Evolutionary conservation across 345 rosid species (phyloP).

Genomic region (Salix udensis): DNA sequence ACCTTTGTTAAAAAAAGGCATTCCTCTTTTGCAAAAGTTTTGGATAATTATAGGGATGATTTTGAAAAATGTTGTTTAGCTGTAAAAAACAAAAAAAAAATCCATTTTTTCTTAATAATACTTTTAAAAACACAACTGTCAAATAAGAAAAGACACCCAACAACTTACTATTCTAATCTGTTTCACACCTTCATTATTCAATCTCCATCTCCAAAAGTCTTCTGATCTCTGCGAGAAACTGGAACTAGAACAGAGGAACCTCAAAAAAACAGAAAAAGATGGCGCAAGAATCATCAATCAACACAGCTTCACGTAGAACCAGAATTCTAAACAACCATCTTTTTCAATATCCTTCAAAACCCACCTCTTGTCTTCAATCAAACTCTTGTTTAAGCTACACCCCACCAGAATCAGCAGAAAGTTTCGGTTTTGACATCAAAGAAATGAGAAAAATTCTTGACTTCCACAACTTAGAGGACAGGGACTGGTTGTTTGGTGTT

Average conservation of each 20-base stretch:
- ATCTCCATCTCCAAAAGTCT: neutral
- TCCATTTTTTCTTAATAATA: too few relatives aligned
- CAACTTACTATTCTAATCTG: neutral
- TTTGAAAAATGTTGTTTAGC: neutral
- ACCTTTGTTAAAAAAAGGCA: neutral
- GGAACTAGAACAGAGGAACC: neutral
- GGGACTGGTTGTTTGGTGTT: conserved; percentile 78
- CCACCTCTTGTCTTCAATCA: conserved; percentile 12
- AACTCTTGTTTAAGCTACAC: conserved; percentile 54
- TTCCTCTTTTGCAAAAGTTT: neutral
- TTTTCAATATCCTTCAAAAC: conserved; percentile 18
- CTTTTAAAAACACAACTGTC: too few relatives aligned
- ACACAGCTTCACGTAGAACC: conserved; percentile 52
- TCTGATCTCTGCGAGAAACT: neutral
- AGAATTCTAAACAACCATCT: conserved; percentile 58
- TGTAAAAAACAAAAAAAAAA: too few relatives aligned
- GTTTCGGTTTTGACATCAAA: conserved; percentile 42
- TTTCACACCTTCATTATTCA: neutral
- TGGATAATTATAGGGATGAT: neutral
- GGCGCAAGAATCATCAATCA: conserved; percentile 6
- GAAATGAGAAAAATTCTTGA: conserved; percentile 72
- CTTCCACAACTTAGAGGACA: conserved; percentile 57
- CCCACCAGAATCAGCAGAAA: conserved; percentile 65
- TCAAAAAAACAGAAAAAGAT: neutral
- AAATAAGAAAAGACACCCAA: neutral